Conservation (phyloP, 352 stramenopile genomes). For the Phytopythium boreale region DNA sequence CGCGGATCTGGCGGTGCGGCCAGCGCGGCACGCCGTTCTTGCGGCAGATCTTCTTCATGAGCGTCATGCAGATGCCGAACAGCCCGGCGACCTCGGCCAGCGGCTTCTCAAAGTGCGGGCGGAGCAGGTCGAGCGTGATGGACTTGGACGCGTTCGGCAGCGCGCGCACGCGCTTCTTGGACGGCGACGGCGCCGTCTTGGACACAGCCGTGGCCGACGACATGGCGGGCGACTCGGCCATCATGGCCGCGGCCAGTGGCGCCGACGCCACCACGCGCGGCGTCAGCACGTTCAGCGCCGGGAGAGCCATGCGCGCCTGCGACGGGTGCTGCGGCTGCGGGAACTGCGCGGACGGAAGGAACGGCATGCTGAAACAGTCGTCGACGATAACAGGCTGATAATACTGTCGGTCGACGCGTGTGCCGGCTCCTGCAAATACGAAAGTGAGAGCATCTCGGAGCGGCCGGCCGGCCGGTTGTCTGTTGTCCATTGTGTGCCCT, state of each 20-base stretch:
- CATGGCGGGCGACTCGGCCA: slow-evolving; percentile 28
- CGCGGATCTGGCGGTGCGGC: slow-evolving; percentile 72
- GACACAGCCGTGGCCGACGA: slow-evolving; percentile 1
- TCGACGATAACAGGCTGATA: slow-evolving; percentile 7
- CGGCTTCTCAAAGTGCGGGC: slow-evolving; percentile 74
- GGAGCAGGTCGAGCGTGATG: slow-evolving; percentile 70
- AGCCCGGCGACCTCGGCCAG: slow-evolving; percentile 66
- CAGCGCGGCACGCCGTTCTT: slow-evolving; percentile 73
- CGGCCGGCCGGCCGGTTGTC: not conserved
- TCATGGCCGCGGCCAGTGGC: slow-evolving; percentile 9
- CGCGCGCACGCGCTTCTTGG: slow-evolving; percentile 69
- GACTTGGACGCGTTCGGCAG: slow-evolving; percentile 78
- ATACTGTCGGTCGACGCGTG: not conserved
- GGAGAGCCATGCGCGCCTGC: slow-evolving; percentile 56
- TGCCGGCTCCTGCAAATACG: not conserved
- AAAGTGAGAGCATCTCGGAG: not conserved
- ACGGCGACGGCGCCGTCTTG: slow-evolving; percentile 19
- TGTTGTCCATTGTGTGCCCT: not conserved
- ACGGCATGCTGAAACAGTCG: slow-evolving; percentile 17
- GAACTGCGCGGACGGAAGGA: slow-evolving; percentile 9
- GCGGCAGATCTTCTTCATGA: slow-evolving; percentile 86
- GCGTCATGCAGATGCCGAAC: slow-evolving; percentile 81
- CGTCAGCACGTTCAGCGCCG: slow-evolving; percentile 38
- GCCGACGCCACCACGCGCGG: slow-evolving; percentile 18
- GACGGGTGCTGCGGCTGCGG: slow-evolving; percentile 22